Evolutionary conservation across 257 asterid species (phyloP).

Genomic region (Handroanthus guayacan): DNA sequence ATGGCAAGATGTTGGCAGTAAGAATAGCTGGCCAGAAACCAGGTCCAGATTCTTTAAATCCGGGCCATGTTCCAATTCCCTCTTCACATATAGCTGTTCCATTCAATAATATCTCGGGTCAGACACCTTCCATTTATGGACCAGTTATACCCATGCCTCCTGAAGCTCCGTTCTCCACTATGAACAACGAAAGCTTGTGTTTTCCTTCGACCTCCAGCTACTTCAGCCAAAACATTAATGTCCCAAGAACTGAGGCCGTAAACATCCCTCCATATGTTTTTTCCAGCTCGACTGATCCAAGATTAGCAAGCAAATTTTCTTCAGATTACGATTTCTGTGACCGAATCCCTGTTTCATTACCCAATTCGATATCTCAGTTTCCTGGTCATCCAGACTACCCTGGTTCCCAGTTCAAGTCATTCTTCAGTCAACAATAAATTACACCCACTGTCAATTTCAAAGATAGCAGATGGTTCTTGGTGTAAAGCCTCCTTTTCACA

Average conservation of each 20-base stretch:
- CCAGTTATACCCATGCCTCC: slow-evolving; percentile 23
- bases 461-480: neutral
- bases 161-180: slow-evolving; percentile 18
- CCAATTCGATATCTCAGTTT: slow-evolving; percentile 14
- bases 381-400: slow-evolving; percentile 31
- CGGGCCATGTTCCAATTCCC: slow-evolving; percentile 13
- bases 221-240: slow-evolving; percentile 6
- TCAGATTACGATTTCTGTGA: slow-evolving; percentile 19
- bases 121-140: neutral
- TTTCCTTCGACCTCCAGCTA: slow-evolving; percentile 5
- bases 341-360: slow-evolving; percentile 13
- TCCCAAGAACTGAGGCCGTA: slow-evolving; percentile 4
- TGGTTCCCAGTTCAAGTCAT: slow-evolving; percentile 29
- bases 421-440: slow-evolving; percentile 16
- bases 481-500: neutral
- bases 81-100: slow-evolving; percentile 2
- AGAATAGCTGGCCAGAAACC: slow-evolving; percentile 43
- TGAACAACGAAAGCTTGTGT: neutral
- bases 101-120: slow-evolving; percentile 29
- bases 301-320: neutral
- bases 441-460: neutral
- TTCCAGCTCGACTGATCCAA: slow-evolving; percentile 6
- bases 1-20: slow-evolving; percentile 43
- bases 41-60: slow-evolving; percentile 12
- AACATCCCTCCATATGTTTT: slow-evolving; percentile 16